These are phyloP conservation scores for Volvox reticuliferus DNA, from an alignment of 139 green algal species.

Conservation along the genomic window DNA sequence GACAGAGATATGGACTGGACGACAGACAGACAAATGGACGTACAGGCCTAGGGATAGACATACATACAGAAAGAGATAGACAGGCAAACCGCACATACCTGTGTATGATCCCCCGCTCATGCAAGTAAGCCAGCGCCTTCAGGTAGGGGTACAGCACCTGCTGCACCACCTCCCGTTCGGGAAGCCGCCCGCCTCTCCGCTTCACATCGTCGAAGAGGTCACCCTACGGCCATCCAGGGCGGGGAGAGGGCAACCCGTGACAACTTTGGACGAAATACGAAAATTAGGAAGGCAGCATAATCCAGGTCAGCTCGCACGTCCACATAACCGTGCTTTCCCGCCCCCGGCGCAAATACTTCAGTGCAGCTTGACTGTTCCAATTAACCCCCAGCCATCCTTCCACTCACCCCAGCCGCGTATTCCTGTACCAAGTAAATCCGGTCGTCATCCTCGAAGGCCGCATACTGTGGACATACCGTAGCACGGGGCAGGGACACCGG, in stretches of 20 bases:
- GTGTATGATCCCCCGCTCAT: slow-evolving; percentile 71
- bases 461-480: slow-evolving; percentile 66
- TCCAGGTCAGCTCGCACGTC: too few relatives aligned
- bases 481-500: not conserved
- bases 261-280: too few relatives aligned
- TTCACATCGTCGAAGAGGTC: slow-evolving; percentile 89
- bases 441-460: slow-evolving; percentile 87
- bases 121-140: slow-evolving; percentile 69
- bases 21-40: too few relatives aligned
- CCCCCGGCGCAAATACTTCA: too few relatives aligned
- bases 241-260: too few relatives aligned
- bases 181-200: slow-evolving; percentile 71
- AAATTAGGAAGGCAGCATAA: too few relatives aligned
- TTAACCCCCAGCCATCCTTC: not conserved
- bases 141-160: slow-evolving; percentile 69
- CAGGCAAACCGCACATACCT: not conserved
- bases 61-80: too few relatives aligned
- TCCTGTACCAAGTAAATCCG: slow-evolving; percentile 90
- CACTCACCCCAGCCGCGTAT: slow-evolving; percentile 75
- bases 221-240: slow-evolving; percentile 55
- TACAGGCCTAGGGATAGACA: too few relatives aligned
- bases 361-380: too few relatives aligned
- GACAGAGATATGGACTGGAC: too few relatives aligned
- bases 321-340: too few relatives aligned
- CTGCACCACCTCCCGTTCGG: slow-evolving; percentile 69